Percentiles rank a stretch among this genome's conserved stretches.
Conservation (phyloP, 441 rosid genomes). For the Dalechampia spathulata region DNA sequence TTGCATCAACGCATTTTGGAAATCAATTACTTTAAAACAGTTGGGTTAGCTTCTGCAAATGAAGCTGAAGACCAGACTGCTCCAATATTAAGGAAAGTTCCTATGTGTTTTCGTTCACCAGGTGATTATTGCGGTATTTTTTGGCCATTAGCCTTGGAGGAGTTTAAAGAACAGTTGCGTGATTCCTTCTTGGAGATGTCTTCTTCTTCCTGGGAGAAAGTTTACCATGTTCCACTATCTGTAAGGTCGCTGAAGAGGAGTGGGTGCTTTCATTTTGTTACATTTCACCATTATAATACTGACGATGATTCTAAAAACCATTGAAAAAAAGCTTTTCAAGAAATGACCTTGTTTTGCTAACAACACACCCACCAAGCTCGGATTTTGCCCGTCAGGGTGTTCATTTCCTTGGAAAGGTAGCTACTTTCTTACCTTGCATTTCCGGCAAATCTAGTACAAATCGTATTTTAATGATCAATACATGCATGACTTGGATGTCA, state of each 20-base stretch:
- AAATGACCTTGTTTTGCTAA: slow-evolving; percentile 87
- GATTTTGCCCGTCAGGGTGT: slow-evolving; percentile 37
- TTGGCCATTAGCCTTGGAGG: slow-evolving; percentile 89
- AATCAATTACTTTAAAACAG: slow-evolving; percentile 73
- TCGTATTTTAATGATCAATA: not conserved
- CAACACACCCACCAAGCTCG: slow-evolving; percentile 63
- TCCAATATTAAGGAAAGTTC: slow-evolving; percentile 69
- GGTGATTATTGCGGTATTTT: slow-evolving; percentile 78
- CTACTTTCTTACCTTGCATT: too few relatives aligned
- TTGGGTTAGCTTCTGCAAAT: slow-evolving; percentile 49
- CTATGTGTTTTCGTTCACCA: slow-evolving; percentile 74
- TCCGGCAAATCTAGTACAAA: not conserved
- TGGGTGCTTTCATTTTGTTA: slow-evolving; percentile 91
- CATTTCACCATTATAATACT: slow-evolving; percentile 58
- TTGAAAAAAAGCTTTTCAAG: slow-evolving; percentile 63
- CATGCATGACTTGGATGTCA: too few relatives aligned
- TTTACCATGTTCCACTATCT: slow-evolving; percentile 67
- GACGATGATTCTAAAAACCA: slow-evolving; percentile 36
- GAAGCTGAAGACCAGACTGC: slow-evolving; percentile 37
- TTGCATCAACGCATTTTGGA: slow-evolving; percentile 91
- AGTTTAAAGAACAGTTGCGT: slow-evolving; percentile 91
- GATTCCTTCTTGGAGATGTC: slow-evolving; percentile 65
- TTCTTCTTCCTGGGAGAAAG: not conserved
- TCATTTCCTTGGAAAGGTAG: slow-evolving; percentile 93
- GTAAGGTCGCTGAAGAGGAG: slow-evolving; percentile 73